phyloP scores from a whole-genome alignment of 2,329 filamentous ascomycete genomes.

The Venturia nashicola region DNA sequence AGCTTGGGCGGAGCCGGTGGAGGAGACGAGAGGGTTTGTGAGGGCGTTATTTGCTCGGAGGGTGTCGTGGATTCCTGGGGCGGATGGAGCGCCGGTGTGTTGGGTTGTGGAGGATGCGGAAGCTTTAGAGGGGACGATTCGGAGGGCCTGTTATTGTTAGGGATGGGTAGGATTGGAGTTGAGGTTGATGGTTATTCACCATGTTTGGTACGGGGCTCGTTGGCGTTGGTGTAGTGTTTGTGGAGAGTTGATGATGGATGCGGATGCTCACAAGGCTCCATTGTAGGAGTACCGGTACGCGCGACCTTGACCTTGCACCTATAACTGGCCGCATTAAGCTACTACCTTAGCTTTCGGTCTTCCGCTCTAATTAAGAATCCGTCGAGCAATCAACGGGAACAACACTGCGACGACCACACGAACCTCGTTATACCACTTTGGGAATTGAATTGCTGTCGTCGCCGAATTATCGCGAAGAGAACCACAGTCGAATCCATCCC shows the following conservation, averaged over 20 bases:
- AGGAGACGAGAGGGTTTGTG: conserved; percentile 26
- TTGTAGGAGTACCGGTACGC: too few species aligned
- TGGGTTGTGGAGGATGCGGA: conserved; percentile 47
- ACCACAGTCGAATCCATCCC: not conserved
- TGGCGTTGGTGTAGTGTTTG: not conserved
- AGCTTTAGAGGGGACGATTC: conserved; percentile 63
- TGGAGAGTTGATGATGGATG: not conserved
- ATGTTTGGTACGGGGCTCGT: not conserved
- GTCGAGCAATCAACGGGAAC: not conserved
- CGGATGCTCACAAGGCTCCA: not conserved
- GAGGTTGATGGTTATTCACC: not conserved
- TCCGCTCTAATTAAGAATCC: not conserved
- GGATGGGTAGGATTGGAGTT: not conserved
- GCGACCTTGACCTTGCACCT: too few species aligned
- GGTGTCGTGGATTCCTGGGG: conserved; percentile 85
- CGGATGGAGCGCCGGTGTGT: conserved; percentile 68
- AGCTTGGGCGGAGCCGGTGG: conserved; percentile 22
- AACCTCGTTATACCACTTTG: not conserved
- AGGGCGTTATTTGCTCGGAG: conserved; percentile 71
- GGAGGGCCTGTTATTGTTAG: conserved; percentile 57
- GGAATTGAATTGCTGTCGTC: not conserved
- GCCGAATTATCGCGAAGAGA: not conserved
- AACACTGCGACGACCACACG: not conserved
- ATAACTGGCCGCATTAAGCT: too few species aligned
- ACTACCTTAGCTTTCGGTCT: too few species aligned